phyloP scores from a whole-genome alignment of 768 basidiomycete genomes.

The Russula olivacea region DNA sequence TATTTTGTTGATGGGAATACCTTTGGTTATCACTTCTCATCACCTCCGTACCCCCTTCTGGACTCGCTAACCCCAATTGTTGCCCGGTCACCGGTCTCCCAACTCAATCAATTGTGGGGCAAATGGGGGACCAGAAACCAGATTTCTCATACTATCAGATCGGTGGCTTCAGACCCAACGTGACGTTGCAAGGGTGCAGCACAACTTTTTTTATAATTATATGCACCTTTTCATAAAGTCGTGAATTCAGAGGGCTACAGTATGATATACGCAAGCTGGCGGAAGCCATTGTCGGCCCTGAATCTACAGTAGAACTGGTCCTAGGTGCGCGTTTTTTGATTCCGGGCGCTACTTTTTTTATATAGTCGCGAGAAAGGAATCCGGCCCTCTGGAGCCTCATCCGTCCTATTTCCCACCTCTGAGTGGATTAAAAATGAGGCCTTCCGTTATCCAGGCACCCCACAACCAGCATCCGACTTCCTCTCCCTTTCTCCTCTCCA shows the following conservation, averaged over 20 bases:
- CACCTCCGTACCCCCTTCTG: conserved; percentile 2
- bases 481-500: conserved; percentile 25
- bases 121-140: conserved; percentile 13
- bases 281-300: conserved; percentile 9
- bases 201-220: background rate
- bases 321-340: conserved; percentile 12
- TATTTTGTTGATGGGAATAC: background rate
- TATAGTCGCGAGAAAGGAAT: conserved; percentile 13
- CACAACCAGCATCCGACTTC: conserved; percentile 13
- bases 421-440: conserved; percentile 6
- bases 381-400: conserved; percentile 20
- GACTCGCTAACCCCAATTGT: background rate
- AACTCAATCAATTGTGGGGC: background rate
- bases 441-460: conserved; percentile 1
- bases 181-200: conserved; percentile 17
- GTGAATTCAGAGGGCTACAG: conserved; percentile 7
- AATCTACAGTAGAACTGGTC: conserved; percentile 12
- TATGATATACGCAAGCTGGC: conserved; percentile 16
- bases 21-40: background rate
- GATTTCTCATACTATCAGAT: conserved; percentile 22
- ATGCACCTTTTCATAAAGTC: background rate
- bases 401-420: conserved; percentile 15
- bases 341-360: background rate
- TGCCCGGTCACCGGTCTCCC: background rate
- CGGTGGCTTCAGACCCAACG: conserved; percentile 21